Evolutionary conservation across 2,329 filamentous ascomycete genomes (phyloP), one percentile per base, ranked within the genome.

Genomic region (Penicillium hesseltinei): DNA sequence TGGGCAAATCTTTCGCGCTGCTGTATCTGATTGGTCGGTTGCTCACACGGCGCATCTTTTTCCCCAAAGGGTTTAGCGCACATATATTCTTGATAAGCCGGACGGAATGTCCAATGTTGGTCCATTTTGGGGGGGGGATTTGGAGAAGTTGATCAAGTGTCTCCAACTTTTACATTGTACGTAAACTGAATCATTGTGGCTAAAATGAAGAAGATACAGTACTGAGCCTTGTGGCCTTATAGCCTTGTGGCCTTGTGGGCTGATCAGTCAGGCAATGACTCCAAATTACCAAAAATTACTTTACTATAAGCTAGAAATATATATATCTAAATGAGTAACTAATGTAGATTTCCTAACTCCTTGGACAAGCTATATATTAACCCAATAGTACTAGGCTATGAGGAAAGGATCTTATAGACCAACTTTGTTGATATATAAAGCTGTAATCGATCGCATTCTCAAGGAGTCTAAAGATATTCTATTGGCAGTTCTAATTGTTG

Each of bases 1-100:
- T 51, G 13, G 54, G 64, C 40, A 58, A 64, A 62, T 58, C 61
- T 65, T 62, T 58, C 61, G 62, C 57, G 44, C 11, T 13, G 17
- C 35, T 25, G 13, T 33, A n/a, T 50, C 11, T 63, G 49, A 63
- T 65, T 63, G 57, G 61, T n/a, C 46, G 15, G 35, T 53, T 17
- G 29, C 53, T 51, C 50, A 52, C 44, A 13, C 7, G 31, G 64
- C 64, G 64, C 54, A 62, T 61, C 50, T 59, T 65, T 65, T n/a
- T 5, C 64, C 21, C 2, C 0, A 55, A 60, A 0, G 0, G 27
- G 63, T 55, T 66, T 66, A 61, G 64, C 44, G 61, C 39, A 56
- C 2, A 13, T 36, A 3, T 5, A 36, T 31, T 39, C 1, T 17
- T 31, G 39, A 44, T 44, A 38, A 50, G 38, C 10, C 3, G 17